These are phyloP conservation scores for Chamaenerion angustifolium DNA, from an alignment of 345 rosid species.

Conservation along the genomic window DNA sequence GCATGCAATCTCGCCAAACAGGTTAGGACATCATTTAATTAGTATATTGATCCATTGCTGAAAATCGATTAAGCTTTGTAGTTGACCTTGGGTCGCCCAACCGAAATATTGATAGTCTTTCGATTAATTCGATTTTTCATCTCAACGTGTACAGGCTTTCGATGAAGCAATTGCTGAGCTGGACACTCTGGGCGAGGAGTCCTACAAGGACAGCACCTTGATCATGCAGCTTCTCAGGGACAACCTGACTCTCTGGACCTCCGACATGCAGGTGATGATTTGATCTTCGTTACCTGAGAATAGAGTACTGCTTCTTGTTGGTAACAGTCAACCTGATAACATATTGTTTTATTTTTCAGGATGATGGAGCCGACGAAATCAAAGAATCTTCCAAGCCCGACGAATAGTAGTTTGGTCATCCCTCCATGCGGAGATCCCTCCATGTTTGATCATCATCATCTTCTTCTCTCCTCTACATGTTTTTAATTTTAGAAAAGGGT, in stretches of 20 bases:
- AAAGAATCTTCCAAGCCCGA: slow-evolving; percentile 60
- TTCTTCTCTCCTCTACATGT: slow-evolving; percentile 20
- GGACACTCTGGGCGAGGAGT: slow-evolving; percentile 15
- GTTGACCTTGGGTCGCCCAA: no score
- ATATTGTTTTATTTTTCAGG: slow-evolving; percentile 22
- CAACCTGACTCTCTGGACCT: slow-evolving; percentile 88
- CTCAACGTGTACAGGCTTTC: slow-evolving; percentile 3
- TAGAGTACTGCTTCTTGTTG: not conserved
- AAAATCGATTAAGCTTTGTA: no score
- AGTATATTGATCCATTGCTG: not conserved
- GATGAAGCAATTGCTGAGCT: slow-evolving; percentile 11
- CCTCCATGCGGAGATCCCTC: slow-evolving; percentile 7
- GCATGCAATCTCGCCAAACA: slow-evolving; percentile 12
- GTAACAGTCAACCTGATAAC: not conserved
- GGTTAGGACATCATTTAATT: not conserved
- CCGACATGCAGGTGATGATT: slow-evolving; percentile 66
- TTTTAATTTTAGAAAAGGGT: slow-evolving; percentile 40
- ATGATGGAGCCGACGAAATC: slow-evolving; percentile 67
- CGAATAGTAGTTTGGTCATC: slow-evolving; percentile 31
- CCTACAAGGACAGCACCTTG: slow-evolving; percentile 81
- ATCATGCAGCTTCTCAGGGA: slow-evolving; percentile 94
- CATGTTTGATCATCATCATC: slow-evolving; percentile 22
- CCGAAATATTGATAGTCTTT: not conserved
- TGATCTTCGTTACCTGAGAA: not conserved
- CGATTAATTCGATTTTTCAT: not conserved